phyloP scores from a whole-genome alignment of 1,284 basidiomycete genomes.

The Porodaedalea pini region DNA sequence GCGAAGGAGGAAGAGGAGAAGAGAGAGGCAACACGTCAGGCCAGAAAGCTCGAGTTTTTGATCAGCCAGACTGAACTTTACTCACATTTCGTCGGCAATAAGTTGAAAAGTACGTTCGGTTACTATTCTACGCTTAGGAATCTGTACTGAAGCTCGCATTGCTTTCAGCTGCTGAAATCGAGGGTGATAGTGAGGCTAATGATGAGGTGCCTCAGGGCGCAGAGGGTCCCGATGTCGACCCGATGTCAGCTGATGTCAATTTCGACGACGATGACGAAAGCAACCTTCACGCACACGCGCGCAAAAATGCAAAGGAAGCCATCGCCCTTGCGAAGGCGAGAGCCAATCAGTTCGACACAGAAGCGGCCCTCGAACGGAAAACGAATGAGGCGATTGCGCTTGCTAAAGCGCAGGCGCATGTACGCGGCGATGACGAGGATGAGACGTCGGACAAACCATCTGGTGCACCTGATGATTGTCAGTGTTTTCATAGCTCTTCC shows the following conservation, averaged over 20 bases:
- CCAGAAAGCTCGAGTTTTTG: constrained; percentile 97
- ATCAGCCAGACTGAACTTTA: constrained; percentile 99
- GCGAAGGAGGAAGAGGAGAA: constrained; percentile 95
- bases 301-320: constrained; percentile 87
- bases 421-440: constrained; percentile 47
- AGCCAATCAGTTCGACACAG: constrained; percentile 83
- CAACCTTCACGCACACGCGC: constrained; percentile 87
- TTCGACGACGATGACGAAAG: constrained; percentile 95
- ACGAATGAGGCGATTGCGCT: constrained; percentile 72
- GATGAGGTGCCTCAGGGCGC: constrained; percentile 54
- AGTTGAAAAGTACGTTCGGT: constrained; percentile 81
- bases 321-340: constrained; percentile 78
- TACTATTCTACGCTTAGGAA: constrained; percentile 13
- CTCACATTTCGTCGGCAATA: constrained; percentile 98
- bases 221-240: constrained; percentile 50
- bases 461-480: constrained; percentile 63
- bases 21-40: constrained; percentile 91
- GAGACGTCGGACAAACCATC: constrained; percentile 27
- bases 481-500: constrained; percentile 29
- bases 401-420: constrained; percentile 61
- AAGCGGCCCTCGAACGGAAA: constrained; percentile 76
- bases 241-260: constrained; percentile 74
- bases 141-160: constrained; percentile 21
- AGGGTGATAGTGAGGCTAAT: constrained; percentile 57
- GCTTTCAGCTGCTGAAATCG: constrained; percentile 76